A percentile compares a stretch with the other conserved stretches of the same genome.
Evolutionary conservation across 1,139 yeast species (phyloP).

Genomic region (Saccharomyces hybrid): DNA sequence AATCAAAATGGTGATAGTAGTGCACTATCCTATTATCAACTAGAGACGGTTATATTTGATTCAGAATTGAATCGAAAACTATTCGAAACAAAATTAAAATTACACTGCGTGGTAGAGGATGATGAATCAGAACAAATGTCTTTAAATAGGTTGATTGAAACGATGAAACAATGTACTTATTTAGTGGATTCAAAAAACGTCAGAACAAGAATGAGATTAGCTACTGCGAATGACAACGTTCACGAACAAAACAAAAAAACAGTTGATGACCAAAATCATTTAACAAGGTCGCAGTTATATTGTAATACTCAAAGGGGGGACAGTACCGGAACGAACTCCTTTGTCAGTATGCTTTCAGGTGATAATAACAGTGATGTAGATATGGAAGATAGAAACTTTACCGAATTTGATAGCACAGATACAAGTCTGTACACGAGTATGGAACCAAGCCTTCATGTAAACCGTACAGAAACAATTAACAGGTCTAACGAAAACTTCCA

Average conservation of each 20-base stretch:
- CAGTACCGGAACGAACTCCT: slow-evolving; percentile 13
- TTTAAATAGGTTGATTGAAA: slow-evolving; percentile 18
- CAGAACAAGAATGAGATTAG: background rate
- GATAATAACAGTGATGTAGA: slow-evolving; percentile 25
- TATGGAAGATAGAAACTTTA: slow-evolving; percentile 17
- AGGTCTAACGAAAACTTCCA: background rate
- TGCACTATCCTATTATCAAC: slow-evolving; percentile 60
- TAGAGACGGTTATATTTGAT: slow-evolving; percentile 58
- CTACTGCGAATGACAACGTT: background rate
- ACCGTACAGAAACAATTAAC: background rate
- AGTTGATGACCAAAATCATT: slow-evolving; percentile 1
- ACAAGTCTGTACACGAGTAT: slow-evolving; percentile 13
- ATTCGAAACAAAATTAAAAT: slow-evolving; percentile 8
- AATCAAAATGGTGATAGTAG: slow-evolving; percentile 60
- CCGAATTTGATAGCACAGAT: slow-evolving; percentile 17
- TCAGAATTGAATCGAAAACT: slow-evolving; percentile 41
- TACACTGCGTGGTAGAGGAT: slow-evolving; percentile 7
- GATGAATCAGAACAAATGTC: slow-evolving; percentile 8
- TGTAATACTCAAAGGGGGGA: slow-evolving; percentile 2
- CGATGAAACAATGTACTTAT: slow-evolving; percentile 11
- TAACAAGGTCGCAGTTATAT: slow-evolving; percentile 1
- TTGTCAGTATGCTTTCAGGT: slow-evolving; percentile 13
- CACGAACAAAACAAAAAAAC: slow-evolving; percentile 6
- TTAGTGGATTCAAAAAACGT: background rate
- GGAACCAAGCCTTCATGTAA: background rate